Percentiles rank a stretch among this genome's conserved stretches.
Conservation (phyloP, 495 filamentous ascomycete genomes). For the Penicillium psychrofluorescens region DNA sequence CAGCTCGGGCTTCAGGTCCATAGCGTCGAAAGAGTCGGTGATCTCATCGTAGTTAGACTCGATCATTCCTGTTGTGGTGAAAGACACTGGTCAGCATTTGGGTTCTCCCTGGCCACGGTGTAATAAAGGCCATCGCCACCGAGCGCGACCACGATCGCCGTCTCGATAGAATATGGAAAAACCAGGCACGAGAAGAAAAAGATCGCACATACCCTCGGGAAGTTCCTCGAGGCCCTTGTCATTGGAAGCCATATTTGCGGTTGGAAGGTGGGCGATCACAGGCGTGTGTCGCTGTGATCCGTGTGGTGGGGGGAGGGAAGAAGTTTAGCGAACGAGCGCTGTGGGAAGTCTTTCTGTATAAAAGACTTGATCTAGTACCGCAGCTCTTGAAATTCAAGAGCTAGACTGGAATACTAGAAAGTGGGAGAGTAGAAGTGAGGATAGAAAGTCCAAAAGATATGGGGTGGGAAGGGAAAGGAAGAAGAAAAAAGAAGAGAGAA, state of each 20-base stretch:
- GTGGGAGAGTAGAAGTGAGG: constrained; percentile 15
- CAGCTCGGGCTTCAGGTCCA: constrained; percentile 93
- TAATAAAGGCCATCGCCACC: constrained; percentile 8
- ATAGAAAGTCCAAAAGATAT: constrained; percentile 27
- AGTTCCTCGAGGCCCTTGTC: constrained; percentile 97
- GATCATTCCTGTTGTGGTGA: constrained; percentile 69
- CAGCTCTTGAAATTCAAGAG: constrained; percentile 31
- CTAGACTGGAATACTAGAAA: constrained; percentile 17
- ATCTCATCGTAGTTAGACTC: constrained; percentile 99
- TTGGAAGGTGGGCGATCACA: constrained; percentile 58
- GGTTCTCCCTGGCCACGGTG: too few species aligned
- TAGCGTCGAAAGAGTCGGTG: constrained; percentile 96
- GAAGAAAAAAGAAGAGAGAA: constrained; percentile 25
- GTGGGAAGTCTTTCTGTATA: constrained; percentile 19
- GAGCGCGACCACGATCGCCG: constrained; percentile 5
- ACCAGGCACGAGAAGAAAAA: constrained; percentile 2
- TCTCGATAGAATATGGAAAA: background rate
- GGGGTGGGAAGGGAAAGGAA: constrained; percentile 31
- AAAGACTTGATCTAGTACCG: constrained; percentile 29
- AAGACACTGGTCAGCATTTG: background rate
- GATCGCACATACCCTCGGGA: constrained; percentile 63
- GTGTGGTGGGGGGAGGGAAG: constrained; percentile 34
- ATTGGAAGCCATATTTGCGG: constrained; percentile 89
- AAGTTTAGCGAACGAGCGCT: constrained; percentile 30
- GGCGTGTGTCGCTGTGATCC: constrained; percentile 53